These are phyloP conservation scores for Geoglossum cookeanum DNA, from an alignment of 2,329 filamentous ascomycete species.

Conservation along the genomic window DNA sequence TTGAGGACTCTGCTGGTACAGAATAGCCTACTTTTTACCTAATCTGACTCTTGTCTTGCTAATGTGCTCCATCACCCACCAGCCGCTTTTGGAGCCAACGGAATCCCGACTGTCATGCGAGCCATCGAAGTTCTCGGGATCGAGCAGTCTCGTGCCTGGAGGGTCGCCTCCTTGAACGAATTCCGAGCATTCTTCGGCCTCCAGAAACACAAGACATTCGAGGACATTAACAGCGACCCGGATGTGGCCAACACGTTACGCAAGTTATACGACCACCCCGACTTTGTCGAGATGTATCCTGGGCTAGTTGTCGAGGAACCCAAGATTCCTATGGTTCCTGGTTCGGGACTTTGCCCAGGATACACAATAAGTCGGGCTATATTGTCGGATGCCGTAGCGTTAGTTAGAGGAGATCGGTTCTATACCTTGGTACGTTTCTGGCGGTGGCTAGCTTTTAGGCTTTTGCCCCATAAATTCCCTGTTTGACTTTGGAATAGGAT, in stretches of 20 bases:
- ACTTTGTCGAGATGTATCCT: conserved; percentile 64
- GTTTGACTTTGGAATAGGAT: conserved; percentile 23
- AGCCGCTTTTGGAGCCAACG: conserved; percentile 44
- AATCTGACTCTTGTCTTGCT: not conserved
- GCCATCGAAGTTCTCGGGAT: conserved; percentile 62
- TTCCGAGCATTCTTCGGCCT: conserved; percentile 69
- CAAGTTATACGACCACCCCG: conserved; percentile 59
- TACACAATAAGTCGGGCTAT: conserved; percentile 63
- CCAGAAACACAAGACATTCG: conserved; percentile 56
- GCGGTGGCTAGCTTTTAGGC: not conserved
- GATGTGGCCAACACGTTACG: conserved; percentile 45
- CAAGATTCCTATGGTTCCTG: conserved; percentile 54
- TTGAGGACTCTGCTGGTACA: not conserved
- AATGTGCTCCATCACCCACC: not conserved
- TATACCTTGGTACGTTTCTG: conserved; percentile 35
- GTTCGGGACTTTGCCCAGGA: conserved; percentile 54
- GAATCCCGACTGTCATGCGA: conserved; percentile 54
- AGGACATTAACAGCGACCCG: conserved; percentile 66
- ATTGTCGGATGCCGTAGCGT: conserved; percentile 55
- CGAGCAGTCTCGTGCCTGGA: conserved; percentile 44
- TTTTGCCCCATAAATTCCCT: not conserved
- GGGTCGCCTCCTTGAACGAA: conserved; percentile 61
- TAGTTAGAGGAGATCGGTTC: conserved; percentile 60
- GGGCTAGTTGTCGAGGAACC: conserved; percentile 58
- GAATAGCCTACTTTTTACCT: not conserved